Conservation (phyloP, 176 grass and related monocot species). For the Aegilops tauschii region DNA sequence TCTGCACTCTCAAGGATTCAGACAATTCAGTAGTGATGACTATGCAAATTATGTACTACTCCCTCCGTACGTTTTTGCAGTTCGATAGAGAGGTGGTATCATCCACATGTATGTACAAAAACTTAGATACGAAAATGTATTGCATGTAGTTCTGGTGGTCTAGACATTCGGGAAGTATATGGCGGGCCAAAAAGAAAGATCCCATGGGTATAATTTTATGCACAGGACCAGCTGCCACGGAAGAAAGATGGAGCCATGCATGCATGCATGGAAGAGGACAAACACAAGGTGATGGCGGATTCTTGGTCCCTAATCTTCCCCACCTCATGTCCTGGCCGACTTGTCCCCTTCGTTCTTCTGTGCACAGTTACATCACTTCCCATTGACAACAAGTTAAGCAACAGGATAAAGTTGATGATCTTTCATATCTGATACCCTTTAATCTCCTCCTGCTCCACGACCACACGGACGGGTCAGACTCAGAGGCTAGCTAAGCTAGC, state of each 20-base stretch:
- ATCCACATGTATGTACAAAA: too few relatives aligned
- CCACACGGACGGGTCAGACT: not conserved
- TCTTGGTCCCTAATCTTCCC: conserved; percentile 39
- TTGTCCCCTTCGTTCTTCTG: conserved; percentile 26
- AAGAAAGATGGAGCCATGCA: conserved; percentile 18
- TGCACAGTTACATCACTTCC: conserved; percentile 63
- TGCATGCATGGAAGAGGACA: conserved; percentile 5
- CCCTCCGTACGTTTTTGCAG: too few relatives aligned
- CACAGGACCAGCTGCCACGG: not conserved
- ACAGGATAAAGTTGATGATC: conserved; percentile 24
- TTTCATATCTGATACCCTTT: conserved; percentile 10
- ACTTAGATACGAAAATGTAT: too few relatives aligned
- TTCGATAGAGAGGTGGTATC: too few relatives aligned
- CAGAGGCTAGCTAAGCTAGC: not conserved
- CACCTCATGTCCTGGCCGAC: not conserved
- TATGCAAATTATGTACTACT: not conserved
- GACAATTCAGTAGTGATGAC: not conserved
- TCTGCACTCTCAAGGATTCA: not conserved
- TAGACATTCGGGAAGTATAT: too few relatives aligned
- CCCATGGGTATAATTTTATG: too few relatives aligned
- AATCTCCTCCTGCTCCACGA: not conserved
- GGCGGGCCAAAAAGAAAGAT: too few relatives aligned
- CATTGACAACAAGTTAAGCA: conserved; percentile 61
- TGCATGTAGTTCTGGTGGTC: too few relatives aligned
- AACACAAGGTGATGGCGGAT: conserved; percentile 24